Conservation (phyloP, 2,329 filamentous ascomycete genomes). For the Talaromyces sp. region DNA sequence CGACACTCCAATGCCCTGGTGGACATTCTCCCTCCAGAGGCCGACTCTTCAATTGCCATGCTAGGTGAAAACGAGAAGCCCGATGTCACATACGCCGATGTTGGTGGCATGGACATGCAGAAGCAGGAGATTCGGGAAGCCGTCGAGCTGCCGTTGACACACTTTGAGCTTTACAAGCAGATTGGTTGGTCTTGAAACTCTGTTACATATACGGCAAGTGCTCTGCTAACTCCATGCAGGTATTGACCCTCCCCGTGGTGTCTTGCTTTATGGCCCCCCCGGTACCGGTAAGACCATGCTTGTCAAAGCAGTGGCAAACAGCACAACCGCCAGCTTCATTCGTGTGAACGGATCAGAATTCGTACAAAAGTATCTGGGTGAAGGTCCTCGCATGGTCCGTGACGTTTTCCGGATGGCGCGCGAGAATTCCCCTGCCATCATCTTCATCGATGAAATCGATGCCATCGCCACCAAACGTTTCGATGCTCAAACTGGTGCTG, state of each 20-base stretch:
- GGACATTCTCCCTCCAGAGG: conserved; percentile 97
- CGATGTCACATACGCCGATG: conserved; percentile 96
- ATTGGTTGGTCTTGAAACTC: conserved; percentile 63
- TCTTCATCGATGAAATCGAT: conserved; percentile 99
- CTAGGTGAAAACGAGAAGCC: conserved; percentile 95
- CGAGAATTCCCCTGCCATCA: conserved; percentile 97
- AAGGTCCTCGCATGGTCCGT: conserved; percentile 97
- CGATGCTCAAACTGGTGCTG: conserved; percentile 96
- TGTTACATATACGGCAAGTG: no score
- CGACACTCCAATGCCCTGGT: conserved; percentile 98
- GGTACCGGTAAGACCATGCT: conserved; percentile 97
- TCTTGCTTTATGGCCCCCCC: conserved; percentile 92
- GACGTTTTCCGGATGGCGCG: conserved; percentile 99
- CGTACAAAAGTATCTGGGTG: conserved; percentile 97
- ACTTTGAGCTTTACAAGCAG: conserved; percentile 98
- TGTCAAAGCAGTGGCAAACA: conserved; percentile 98
- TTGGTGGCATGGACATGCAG: conserved; percentile 98
- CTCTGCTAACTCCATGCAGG: conserved; percentile 39
- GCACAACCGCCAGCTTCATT: conserved; percentile 97
- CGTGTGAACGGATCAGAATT: conserved; percentile 98
- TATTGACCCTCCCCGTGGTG: conserved; percentile 95
- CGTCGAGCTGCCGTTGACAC: conserved; percentile 92
- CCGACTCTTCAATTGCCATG: conserved; percentile 98
- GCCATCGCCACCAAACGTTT: conserved; percentile 99
- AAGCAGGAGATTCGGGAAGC: conserved; percentile 99